These are phyloP conservation scores for Hippophae rhamnoides DNA, from an alignment of 306 rosid species.

Conservation along the genomic window DNA sequence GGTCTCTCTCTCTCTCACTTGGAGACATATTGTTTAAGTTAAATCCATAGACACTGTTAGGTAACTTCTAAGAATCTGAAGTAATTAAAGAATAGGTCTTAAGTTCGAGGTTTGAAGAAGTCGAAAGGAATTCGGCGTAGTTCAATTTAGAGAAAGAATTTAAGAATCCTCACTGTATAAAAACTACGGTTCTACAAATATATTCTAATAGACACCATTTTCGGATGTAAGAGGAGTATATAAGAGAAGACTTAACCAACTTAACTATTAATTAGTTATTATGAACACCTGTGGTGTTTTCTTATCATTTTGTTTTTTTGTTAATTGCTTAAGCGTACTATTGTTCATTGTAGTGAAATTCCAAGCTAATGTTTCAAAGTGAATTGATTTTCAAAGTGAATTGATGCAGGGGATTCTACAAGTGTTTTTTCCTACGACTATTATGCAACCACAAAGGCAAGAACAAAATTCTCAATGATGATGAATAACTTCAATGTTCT, in stretches of 20 bases:
- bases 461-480: neutral
- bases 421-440: conserved; percentile 44
- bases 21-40: neutral
- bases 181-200: too few species aligned
- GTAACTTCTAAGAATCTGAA: too few species aligned
- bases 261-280: too few species aligned
- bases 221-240: too few species aligned
- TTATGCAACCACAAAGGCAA: conserved; percentile 57
- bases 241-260: too few species aligned
- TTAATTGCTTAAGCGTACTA: neutral
- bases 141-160: too few species aligned
- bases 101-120: too few species aligned
- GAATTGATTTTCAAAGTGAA: neutral
- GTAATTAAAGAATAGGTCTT: too few species aligned
- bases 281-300: too few species aligned
- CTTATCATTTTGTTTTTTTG: too few species aligned
- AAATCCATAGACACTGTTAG: neutral
- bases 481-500: neutral
- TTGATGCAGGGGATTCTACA: conserved; percentile 35
- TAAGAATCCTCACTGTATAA: too few species aligned
- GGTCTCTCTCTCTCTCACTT: conserved; percentile 35
- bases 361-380: neutral
- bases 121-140: too few species aligned
- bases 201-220: neutral
- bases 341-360: neutral